phyloP scores from a whole-genome alignment of 768 basidiomycete species.

The Thelephora ganbajun region DNA sequence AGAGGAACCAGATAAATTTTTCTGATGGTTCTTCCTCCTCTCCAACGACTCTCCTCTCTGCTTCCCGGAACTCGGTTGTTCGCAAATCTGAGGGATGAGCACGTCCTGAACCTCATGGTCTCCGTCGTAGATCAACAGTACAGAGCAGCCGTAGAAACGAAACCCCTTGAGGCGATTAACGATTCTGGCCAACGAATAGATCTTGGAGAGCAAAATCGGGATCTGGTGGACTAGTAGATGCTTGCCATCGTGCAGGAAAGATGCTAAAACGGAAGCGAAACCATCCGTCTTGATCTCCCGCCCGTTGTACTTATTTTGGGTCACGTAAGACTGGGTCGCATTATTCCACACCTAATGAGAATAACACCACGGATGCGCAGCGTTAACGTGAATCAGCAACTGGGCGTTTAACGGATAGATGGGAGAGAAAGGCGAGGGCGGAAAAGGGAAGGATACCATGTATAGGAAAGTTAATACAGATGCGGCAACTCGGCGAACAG shows the following conservation, averaged over 20 bases:
- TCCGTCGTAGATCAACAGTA: conserved; percentile 95
- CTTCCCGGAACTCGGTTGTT: conserved; percentile 50
- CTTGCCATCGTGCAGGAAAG: conserved; percentile 79
- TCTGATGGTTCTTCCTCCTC: conserved; percentile 17
- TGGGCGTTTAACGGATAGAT: too few relatives aligned
- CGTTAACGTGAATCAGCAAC: conserved; percentile 1
- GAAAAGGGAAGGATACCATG: background rate
- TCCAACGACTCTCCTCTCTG: conserved; percentile 73
- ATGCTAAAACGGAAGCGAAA: conserved; percentile 68
- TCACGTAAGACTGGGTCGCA: conserved; percentile 67
- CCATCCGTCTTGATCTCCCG: conserved; percentile 79
- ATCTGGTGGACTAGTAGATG: conserved; percentile 83
- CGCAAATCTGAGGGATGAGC: conserved; percentile 44
- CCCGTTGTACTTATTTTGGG: conserved; percentile 94
- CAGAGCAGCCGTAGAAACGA: conserved; percentile 94
- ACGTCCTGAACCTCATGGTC: conserved; percentile 78
- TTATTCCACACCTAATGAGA: conserved; percentile 79
- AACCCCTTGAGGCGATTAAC: conserved; percentile 85
- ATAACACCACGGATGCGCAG: background rate
- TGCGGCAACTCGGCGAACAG: background rate
- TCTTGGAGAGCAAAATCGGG: conserved; percentile 77
- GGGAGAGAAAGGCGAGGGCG: background rate
- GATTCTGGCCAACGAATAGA: conserved; percentile 89
- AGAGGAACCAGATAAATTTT: conserved; percentile 7
- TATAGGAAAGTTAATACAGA: conserved; percentile 1